These are phyloP conservation scores for Xylaria castorea DNA, from an alignment of 495 filamentous ascomycete genomes.

Conservation along the genomic window DNA sequence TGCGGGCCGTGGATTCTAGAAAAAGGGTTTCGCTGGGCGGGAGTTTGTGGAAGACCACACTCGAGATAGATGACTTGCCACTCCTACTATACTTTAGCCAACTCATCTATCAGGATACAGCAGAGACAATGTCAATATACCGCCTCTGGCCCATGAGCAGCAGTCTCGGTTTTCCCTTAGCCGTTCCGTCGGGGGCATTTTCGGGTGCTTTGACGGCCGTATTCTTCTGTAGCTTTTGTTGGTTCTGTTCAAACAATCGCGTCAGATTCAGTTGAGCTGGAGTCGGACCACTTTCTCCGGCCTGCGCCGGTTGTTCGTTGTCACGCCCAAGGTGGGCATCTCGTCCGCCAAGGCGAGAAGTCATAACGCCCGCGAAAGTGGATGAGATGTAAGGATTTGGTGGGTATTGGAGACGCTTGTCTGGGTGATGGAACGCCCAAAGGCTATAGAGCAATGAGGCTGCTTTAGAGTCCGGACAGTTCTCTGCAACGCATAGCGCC, in stretches of 20 bases:
- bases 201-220: slow-evolving; percentile 49
- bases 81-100: slow-evolving; percentile 63
- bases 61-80: slow-evolving; percentile 96
- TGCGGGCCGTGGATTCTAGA: slow-evolving; percentile 88
- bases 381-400: background rate
- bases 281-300: slow-evolving; percentile 44
- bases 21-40: slow-evolving; percentile 94
- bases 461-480: background rate
- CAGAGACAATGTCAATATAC: slow-evolving; percentile 54
- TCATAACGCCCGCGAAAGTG: slow-evolving; percentile 39
- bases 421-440: slow-evolving; percentile 13
- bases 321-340: slow-evolving; percentile 33
- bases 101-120: slow-evolving; percentile 8
- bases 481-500: slow-evolving; percentile 16
- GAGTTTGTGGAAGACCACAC: slow-evolving; percentile 97
- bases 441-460: background rate
- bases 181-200: slow-evolving; percentile 46
- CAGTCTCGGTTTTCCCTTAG: slow-evolving; percentile 78
- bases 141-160: slow-evolving; percentile 95
- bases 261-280: slow-evolving; percentile 61
- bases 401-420: slow-evolving; percentile 30
- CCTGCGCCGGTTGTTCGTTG: slow-evolving; percentile 33
- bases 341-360: slow-evolving; percentile 41
- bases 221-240: slow-evolving; percentile 51
- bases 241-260: slow-evolving; percentile 64